A percentile compares a stretch with the other conserved stretches of the same genome.
Evolutionary conservation across 2,329 filamentous ascomycete genomes (phyloP).

Genomic region (Epichloe uncinata): DNA sequence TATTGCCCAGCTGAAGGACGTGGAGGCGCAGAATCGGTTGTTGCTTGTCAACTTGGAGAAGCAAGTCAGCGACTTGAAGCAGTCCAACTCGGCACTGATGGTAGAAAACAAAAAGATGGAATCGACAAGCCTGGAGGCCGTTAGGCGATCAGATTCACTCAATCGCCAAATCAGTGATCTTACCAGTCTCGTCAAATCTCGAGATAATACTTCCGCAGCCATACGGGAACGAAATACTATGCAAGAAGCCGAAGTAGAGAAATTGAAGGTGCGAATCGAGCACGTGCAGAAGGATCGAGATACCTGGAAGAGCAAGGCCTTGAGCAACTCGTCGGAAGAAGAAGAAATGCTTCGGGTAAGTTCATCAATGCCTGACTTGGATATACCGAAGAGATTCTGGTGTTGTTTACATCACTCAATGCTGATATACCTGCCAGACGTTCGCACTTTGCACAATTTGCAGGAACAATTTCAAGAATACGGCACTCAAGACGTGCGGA

Average conservation of each 20-base stretch:
- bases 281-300: conserved; percentile 74
- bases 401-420: conserved; percentile 9
- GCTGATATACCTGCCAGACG: conserved; percentile 15
- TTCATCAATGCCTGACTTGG: conserved; percentile 11
- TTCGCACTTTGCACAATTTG: conserved; percentile 72
- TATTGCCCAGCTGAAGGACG: conserved; percentile 82
- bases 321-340: conserved; percentile 68
- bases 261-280: conserved; percentile 62
- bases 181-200: conserved; percentile 58
- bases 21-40: conserved; percentile 63
- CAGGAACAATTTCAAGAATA: conserved; percentile 87
- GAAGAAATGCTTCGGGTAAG: conserved; percentile 78
- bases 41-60: conserved; percentile 80
- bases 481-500: conserved; percentile 82
- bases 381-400: too few species aligned
- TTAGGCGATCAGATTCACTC: conserved; percentile 55
- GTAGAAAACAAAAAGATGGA: conserved; percentile 66
- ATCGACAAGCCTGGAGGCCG: conserved; percentile 54
- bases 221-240: conserved; percentile 45
- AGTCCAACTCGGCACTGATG: conserved; percentile 57
- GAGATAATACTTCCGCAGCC: conserved; percentile 47
- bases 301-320: conserved; percentile 69
- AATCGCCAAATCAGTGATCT: conserved; percentile 67
- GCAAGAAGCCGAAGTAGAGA: conserved; percentile 65
- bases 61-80: conserved; percentile 71